phyloP scores from a whole-genome alignment of 768 basidiomycete species.

The Tricholoma matsutake region DNA sequence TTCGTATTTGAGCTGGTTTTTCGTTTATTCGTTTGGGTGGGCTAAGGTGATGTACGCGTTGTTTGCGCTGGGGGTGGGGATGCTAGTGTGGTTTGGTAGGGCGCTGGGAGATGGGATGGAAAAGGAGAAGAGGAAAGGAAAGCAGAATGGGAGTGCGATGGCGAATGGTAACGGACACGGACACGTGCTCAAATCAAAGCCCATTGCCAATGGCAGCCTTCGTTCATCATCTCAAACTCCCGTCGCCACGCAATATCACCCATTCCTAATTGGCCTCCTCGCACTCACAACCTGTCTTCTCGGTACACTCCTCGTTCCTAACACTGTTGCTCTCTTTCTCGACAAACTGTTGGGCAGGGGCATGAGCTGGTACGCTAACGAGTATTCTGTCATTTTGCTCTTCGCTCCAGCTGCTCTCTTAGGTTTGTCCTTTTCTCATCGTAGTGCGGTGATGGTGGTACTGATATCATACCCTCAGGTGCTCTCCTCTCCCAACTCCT shows the following conservation, averaged over 20 bases:
- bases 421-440: conserved; percentile 41
- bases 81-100: conserved; percentile 37
- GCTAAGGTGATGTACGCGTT: conserved; percentile 62
- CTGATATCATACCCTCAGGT: conserved; percentile 37
- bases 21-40: conserved; percentile 71
- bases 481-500: conserved; percentile 60
- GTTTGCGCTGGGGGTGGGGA: conserved; percentile 48
- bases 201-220: background rate
- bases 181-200: background rate
- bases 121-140: background rate
- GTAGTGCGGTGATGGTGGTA: background rate
- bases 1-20: conserved; percentile 62
- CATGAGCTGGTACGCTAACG: conserved; percentile 85
- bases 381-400: conserved; percentile 59
- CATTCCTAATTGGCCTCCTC: background rate
- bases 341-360: conserved; percentile 54
- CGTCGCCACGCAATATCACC: background rate
- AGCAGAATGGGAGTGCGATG: background rate
- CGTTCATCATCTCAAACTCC: background rate
- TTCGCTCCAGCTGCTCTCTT: conserved; percentile 75
- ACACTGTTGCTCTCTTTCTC: conserved; percentile 72
- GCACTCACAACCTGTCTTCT: conserved; percentile 31
- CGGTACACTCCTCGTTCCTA: conserved; percentile 61
- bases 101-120: too few relatives aligned
- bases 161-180: background rate